Evolutionary conservation across 2,329 filamentous ascomycete species (phyloP), one percentile per base, ranked within the genome.

Genomic region (Aschersonia sp.): DNA sequence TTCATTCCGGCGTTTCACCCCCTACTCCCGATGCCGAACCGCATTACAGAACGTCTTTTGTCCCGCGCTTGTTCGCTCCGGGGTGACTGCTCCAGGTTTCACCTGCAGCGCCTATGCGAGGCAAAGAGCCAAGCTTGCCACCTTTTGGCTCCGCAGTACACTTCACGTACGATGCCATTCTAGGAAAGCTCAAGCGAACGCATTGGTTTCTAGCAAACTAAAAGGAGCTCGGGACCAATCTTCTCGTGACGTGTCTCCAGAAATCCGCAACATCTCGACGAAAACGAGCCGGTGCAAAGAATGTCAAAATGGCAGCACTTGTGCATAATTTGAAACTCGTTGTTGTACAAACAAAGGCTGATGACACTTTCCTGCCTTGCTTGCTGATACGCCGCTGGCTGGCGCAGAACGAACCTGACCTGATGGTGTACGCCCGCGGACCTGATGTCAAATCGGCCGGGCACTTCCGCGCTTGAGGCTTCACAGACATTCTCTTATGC

Each of bases 141-240:
- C 31, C n/a, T 10, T 5, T 31, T 7, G 6, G 20, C 20, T 9
- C 20, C 10, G 9, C 45, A 28, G 4, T 5, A n/a, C 30, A 29
- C 45, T 5, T 46, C n/a, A 10, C 9, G 12, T 32, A 29, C 5
- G 29, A 20, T 44, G 30, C 29, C 35, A 42, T 48, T 41, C 44
- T 28, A 9, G 64, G 65, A 63, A 69, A 61, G 56, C 52, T 51
- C 60, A 69, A 69, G 67, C 66, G 66, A 68, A 62, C 56, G 55
- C 56, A 63, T 61, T 45, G 55, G 59, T 59, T 60, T 54, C 12
- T 35, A 35, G 46, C 9, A 31, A 35, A 31, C 44, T 45, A 35
- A 48, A 48, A 47, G 30, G n/a, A 46, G 29, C 30, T 40, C n/a
- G 7, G 40, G 29, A 43, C 20, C 20, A 32, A 30, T 30, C 29